Conservation (phyloP, 495 filamentous ascomycete species). For the Polyplosphaeria fusca region DNA sequence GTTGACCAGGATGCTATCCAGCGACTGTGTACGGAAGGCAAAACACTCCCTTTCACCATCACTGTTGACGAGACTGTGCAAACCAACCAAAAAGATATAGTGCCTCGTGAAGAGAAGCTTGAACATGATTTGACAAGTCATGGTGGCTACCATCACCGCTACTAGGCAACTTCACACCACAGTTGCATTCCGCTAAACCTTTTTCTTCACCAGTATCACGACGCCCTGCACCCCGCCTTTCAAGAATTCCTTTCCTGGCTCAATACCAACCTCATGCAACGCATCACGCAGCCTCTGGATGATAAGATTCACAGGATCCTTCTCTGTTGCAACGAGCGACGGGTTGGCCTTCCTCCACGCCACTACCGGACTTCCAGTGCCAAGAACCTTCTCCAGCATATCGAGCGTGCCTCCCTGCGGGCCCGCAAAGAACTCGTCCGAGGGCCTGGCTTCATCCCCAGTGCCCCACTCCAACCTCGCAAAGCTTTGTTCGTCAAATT, state of each 20-base stretch:
- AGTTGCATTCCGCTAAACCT: too few relatives aligned
- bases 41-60: not conserved
- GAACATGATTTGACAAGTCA: too few relatives aligned
- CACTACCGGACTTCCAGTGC: conserved; percentile 46
- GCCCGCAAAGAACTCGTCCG: conserved; percentile 33
- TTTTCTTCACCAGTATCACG: conserved; percentile 30
- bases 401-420: conserved; percentile 34
- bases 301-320: conserved; percentile 17
- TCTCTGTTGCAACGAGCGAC: conserved; percentile 31
- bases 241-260: conserved; percentile 23
- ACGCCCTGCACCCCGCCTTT: conserved; percentile 9
- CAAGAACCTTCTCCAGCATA: conserved; percentile 39
- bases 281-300: conserved; percentile 11
- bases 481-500: conserved; percentile 46
- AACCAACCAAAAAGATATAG: not conserved
- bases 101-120: too few relatives aligned
- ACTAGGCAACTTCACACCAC: too few relatives aligned
- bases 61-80: not conserved
- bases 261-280: conserved; percentile 26
- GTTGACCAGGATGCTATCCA: not conserved
- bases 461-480: conserved; percentile 46
- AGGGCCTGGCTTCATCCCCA: conserved; percentile 34
- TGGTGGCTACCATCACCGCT: too few relatives aligned
- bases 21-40: not conserved
- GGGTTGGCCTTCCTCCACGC: conserved; percentile 53